Evolutionary conservation across 1,284 basidiomycete species (phyloP).

Genomic region (Pholiota adiposa): DNA sequence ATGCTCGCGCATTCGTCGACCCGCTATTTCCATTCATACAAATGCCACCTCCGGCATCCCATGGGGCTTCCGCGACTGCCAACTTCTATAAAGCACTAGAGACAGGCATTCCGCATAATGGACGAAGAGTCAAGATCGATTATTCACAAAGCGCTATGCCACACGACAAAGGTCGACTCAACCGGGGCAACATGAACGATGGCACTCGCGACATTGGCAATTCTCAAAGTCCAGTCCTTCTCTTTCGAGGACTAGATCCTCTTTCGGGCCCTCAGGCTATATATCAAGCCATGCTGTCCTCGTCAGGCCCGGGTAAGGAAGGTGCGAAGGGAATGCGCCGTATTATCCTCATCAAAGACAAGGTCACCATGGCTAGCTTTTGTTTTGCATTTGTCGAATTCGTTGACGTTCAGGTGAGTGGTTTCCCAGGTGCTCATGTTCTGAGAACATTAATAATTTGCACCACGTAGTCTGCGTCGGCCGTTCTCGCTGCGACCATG

Average conservation of each 20-base stretch:
- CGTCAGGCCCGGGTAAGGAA: conserved; percentile 66
- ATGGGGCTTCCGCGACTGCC: conserved; percentile 72
- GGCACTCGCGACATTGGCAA: conserved; percentile 94
- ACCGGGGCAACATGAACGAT: conserved; percentile 76
- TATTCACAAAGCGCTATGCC: conserved; percentile 82
- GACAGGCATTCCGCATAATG: conserved; percentile 64
- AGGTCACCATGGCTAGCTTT: conserved; percentile 81
- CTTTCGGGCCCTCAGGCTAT: conserved; percentile 87
- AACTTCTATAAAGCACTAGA: conserved; percentile 74
- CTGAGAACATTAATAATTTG: background rate
- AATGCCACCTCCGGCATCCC: conserved; percentile 83
- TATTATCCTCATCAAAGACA: conserved; percentile 87
- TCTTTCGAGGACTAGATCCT: conserved; percentile 87
- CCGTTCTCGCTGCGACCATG: conserved; percentile 80
- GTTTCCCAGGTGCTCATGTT: background rate
- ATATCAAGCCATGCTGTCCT: conserved; percentile 74
- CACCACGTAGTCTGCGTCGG: conserved; percentile 64
- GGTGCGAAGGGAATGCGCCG: conserved; percentile 85
- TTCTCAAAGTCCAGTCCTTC: conserved; percentile 75
- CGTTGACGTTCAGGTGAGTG: conserved; percentile 74
- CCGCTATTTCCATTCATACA: conserved; percentile 84
- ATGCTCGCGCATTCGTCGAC: conserved; percentile 86
- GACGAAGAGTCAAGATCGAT: conserved; percentile 88
- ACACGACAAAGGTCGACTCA: conserved; percentile 62
- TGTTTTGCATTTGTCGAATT: conserved; percentile 94